phyloP scores from a whole-genome alignment of 306 rosid genomes.

The Fragaria nilgerrensis region DNA sequence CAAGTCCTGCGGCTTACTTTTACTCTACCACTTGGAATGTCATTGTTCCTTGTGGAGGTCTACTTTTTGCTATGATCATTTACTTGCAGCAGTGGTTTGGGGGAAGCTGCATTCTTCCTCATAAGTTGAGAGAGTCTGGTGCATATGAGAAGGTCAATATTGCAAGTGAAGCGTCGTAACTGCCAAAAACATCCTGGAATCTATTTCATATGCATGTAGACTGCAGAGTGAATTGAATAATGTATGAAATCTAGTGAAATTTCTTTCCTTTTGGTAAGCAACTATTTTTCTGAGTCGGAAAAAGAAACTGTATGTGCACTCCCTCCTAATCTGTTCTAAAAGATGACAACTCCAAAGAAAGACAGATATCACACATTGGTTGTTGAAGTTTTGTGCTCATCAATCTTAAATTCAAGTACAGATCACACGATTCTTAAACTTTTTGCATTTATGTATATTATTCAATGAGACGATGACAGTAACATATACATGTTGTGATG shows the following conservation, averaged over 20 bases:
- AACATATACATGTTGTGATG: too few species aligned
- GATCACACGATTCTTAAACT: too few species aligned
- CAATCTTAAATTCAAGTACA: too few species aligned
- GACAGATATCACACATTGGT: too few species aligned
- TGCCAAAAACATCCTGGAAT: background rate
- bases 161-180: slow-evolving; percentile 24
- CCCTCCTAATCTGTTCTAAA: background rate
- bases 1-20: slow-evolving; percentile 40
- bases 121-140: slow-evolving; percentile 21
- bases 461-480: too few species aligned
- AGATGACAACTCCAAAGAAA: background rate
- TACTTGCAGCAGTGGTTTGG: slow-evolving; percentile 62
- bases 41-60: slow-evolving; percentile 36
- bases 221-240: background rate
- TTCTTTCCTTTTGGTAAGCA: background rate
- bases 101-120: slow-evolving; percentile 38
- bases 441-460: too few species aligned
- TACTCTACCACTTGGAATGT: background rate
- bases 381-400: too few species aligned
- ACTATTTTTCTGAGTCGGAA: background rate
- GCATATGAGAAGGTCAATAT: slow-evolving; percentile 35
- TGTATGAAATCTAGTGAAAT: background rate
- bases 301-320: background rate
- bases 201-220: background rate
- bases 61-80: slow-evolving; percentile 42